Conservation (phyloP, 768 basidiomycete species). For the Boletus rubescentipes region DNA sequence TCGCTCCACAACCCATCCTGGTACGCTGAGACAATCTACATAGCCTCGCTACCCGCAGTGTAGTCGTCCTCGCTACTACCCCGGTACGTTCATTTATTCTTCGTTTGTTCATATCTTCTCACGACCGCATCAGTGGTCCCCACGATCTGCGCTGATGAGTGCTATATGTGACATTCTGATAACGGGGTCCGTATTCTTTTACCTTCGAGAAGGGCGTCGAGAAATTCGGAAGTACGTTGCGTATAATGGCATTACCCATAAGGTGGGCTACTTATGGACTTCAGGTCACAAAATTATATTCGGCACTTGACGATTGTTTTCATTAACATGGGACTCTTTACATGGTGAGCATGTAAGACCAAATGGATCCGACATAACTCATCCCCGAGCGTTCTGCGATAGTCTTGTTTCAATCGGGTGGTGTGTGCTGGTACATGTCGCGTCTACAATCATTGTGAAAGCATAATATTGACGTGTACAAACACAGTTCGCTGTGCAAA, state of each 20-base stretch:
- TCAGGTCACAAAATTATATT: conserved; percentile 7
- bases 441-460: too few species aligned
- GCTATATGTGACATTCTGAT: conserved; percentile 16
- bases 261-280: not conserved
- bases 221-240: conserved; percentile 6
- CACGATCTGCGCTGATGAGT: conserved; percentile 28
- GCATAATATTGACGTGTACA: not conserved
- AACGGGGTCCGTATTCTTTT: conserved; percentile 22
- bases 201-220: conserved; percentile 16
- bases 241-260: too few species aligned
- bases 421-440: conserved; percentile 5
- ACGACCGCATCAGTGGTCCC: conserved; percentile 10
- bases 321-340: conserved; percentile 15
- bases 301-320: conserved; percentile 14
- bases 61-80: not conserved
- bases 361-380: not conserved
- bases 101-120: not conserved
- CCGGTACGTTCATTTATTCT: not conserved
- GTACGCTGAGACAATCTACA: not conserved
- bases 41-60: not conserved
- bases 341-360: conserved; percentile 4
- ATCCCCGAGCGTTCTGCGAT: not conserved
- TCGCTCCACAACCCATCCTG: not conserved
- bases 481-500: not conserved
- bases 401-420: conserved; percentile 10